Evolutionary conservation across 2,329 filamentous ascomycete genomes (phyloP).

Genomic region (Fusarium buharicum): DNA sequence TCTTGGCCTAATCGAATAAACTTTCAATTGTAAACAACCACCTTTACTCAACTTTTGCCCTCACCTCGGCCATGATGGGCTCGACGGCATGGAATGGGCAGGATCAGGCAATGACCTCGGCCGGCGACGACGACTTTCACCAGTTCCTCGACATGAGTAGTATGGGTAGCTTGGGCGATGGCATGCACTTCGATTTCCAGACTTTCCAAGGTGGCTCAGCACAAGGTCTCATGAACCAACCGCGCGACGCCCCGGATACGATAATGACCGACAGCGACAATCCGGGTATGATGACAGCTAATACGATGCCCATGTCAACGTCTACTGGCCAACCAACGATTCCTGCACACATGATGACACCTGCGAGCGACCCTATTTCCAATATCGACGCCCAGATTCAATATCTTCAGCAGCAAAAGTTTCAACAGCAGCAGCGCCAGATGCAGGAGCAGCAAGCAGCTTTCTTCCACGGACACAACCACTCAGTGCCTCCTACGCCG

Average conservation of each 20-base stretch:
- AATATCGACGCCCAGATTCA: constrained; percentile 74
- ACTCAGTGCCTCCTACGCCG: constrained; percentile 80
- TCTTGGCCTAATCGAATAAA: constrained; percentile 18
- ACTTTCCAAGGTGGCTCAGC: constrained; percentile 59
- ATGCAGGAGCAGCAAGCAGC: constrained; percentile 67
- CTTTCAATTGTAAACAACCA: constrained; percentile 19
- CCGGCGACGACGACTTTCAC: constrained; percentile 70
- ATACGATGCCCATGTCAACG: constrained; percentile 59
- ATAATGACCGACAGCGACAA: constrained; percentile 51
- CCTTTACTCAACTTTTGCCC: constrained; percentile 25
- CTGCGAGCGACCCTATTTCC: constrained; percentile 63
- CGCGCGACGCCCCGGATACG: constrained; percentile 49
- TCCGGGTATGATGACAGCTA: constrained; percentile 47
- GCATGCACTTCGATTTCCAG: constrained; percentile 69
- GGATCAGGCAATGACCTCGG: constrained; percentile 63
- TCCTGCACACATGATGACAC: constrained; percentile 57
- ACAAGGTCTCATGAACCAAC: constrained; percentile 46
- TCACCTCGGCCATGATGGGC: constrained; percentile 59
- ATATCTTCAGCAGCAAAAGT: constrained; percentile 71
- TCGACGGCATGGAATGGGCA: constrained; percentile 65
- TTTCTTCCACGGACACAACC: constrained; percentile 65
- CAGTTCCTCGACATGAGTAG: constrained; percentile 71
- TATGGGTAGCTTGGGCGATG: constrained; percentile 64
- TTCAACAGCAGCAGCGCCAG: constrained; percentile 69
- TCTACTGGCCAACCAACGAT: constrained; percentile 58